Base-by-base conservation (phyloP, 306 rosid genomes). In the Trifolium pratense region DNA sequence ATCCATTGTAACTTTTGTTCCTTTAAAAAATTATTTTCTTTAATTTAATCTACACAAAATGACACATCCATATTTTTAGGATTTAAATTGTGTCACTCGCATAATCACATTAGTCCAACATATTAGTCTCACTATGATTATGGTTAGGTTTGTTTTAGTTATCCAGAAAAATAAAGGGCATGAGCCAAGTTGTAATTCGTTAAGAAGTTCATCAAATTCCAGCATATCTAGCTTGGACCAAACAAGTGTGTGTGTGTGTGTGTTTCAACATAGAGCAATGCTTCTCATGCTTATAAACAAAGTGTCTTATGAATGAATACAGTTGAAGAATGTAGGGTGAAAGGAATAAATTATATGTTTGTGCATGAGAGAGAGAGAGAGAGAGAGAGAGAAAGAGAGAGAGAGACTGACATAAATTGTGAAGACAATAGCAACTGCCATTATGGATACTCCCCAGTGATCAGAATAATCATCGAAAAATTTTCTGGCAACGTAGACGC, bases 401-500 rank as follows among this genome's bases (percentile, higher is more conserved):
- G 29, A 74, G 66, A 75, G 48, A 21, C 95, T 91, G 84, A 94
- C 98, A 77, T 89, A 91, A 58, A 81, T 78, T 17, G 98, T 89
- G 87, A 85, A 89, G 59, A 80, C 73, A 73, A 88, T 86, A 66
- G 87, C 87, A 53, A 83, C 80, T 16, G 73, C 89, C 83, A 84
- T 83, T 75, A 91, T 77, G 17, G 86, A 74, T 78, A 77, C 53
- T 66, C 98, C 98, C 87, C 63, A 84, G 82, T 89, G 86, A 85
- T 90, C 77, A 31, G 88, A 72, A 75, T 75, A 94, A 67, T 87
- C 88, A 69, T 91, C 87, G 84, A 87, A 84, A 73, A 94, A 86
- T 75, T 89, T 91, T 80, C 86, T 78, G 84, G 92, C 98, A 76
- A 94, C 92, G 84, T 80, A 89, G 84, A 81, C 64, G 71, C 98